Evolutionary conservation across 169 alveolate species (phyloP), one percentile per base, ranked within the genome.

Genomic region (Babesia ovis): DNA sequence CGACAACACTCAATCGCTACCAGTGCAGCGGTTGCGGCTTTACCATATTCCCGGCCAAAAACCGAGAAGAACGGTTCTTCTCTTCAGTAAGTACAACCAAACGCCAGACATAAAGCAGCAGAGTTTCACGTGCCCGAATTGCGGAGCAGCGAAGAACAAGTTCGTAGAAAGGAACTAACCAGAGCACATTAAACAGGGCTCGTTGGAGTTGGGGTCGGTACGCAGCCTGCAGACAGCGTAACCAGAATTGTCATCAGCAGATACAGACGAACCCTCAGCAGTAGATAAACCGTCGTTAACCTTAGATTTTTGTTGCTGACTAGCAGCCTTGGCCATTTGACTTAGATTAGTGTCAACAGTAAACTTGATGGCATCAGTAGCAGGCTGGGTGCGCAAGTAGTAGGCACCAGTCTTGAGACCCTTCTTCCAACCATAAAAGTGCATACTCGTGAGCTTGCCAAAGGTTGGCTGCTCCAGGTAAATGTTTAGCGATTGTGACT

Each of bases 331-430:
- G 27, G 93, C 91, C 72, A 77, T 59, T 50, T 83, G 87, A 2
- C 87, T 79, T 29, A 92, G 84, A 31, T 84, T 86, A 35, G 88
- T 74, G 85, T 98, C 99, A 29, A 98, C 97, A 20, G 99, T 98
- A 83, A 98, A 97, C 87, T 98, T 96, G 68, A 97, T 98, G 4
- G 99, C 98, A 59, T 96, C 99, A 18, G 99, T 95, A 0, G 99
- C 99, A 34, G 99, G 98, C 88, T 95, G 96, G 4, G 99, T 94
- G 68, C 99, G 92, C 56, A 96, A 77, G 84, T 96, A 98, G 83
- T 98, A 98, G 84, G 94, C 91, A 31, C 99, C 99, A 12, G 99
- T 98, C 84, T 98, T 98, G 34, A 97, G 91, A 4, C 99, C 99
- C 48, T 91, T 90, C 69, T 94, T 93, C 99, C 99, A 97, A 39